Evolutionary conservation across 2,329 filamentous ascomycete species (phyloP), one percentile per base, ranked within the genome.

Genomic region (Pyrenophora tritici-repentis): DNA sequence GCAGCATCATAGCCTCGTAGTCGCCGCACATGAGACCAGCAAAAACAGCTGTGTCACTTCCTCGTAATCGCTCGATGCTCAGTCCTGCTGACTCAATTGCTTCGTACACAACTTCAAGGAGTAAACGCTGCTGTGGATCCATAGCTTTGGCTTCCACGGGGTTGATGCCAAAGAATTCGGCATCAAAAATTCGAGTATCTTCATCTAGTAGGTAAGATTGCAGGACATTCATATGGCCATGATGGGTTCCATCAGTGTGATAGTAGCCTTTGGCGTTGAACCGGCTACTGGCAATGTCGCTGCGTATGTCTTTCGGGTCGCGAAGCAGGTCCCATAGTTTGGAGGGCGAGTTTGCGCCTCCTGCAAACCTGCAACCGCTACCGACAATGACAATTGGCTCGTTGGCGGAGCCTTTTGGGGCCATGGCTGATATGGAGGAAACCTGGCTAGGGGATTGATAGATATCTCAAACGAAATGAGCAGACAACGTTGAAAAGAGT

Each of bases 21-120:
- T 72, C 68, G 0, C 56, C 55, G 31, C 56, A 58, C 6, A 51
- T 58, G 3, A 54, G 56, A 2, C 67, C 67, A 4, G 67, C 53
- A 42, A 66, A 71, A 16, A 65, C 62, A 7, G 62, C 63, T 4
- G 65, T 55, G 35, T 66, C 55, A 20, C 59, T 64, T 9, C 71
- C 69, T 9, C 70, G 51, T 2, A 66, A 53, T 2, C 60, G 44
- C 10, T 70, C 67, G 26, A 63, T 62, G 5, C 62, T 58, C 0
- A 70, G 55, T 12, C 71, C 73, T 16, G 65, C 74, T 47, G 63
- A 71, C 39, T 78, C 75, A 1, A 83, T 56, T 1, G 74, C 72
- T 56, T 77, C 72, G 24, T 72, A 74, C 0, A 66, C 61, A 7
- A 63, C 63, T 50, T 74, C 72, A 0, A 74, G 59, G 1, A 72